A percentile compares a stretch with the other conserved stretches of the same genome.
Conservation (phyloP, 164 flowering plant species). For the Taxillus chinensis region DNA sequence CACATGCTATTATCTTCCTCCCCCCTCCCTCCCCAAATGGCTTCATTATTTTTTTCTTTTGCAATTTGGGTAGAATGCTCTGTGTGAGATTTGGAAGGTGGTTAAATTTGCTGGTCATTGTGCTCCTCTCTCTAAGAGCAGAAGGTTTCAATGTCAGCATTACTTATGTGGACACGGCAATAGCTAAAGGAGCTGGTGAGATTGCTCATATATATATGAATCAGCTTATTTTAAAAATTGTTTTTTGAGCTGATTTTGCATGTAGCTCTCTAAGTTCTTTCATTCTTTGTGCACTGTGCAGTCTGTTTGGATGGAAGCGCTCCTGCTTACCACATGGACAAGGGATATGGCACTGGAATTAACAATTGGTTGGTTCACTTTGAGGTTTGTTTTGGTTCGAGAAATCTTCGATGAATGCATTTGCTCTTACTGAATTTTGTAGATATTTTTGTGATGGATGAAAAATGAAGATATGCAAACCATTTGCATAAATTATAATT, state of each 20-base stretch:
- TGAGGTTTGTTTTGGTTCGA: constrained; percentile 35
- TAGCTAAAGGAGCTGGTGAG: constrained; percentile 78
- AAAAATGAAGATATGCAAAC: no score
- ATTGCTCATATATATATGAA: background rate
- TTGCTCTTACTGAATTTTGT: no score
- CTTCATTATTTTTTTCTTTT: background rate
- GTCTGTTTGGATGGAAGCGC: constrained; percentile 55
- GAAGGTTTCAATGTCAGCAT: constrained; percentile 35
- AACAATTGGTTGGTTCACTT: constrained; percentile 58
- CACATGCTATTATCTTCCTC: no score
- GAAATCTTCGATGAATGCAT: no score
- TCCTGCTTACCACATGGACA: constrained; percentile 44
- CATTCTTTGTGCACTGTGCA: constrained; percentile 4
- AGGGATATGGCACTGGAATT: constrained; percentile 46
- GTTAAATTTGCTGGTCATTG: constrained; percentile 18
- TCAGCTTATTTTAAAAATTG: no score
- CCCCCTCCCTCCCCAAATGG: no score
- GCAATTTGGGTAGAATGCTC: constrained; percentile 16
- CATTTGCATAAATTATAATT: no score
- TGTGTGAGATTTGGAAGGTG: constrained; percentile 9
- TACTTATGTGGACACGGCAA: constrained; percentile 45
- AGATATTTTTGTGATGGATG: no score
- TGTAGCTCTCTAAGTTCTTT: background rate
- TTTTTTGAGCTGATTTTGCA: background rate
- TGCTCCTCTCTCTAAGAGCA: constrained; percentile 25